These are phyloP conservation scores for Talaromyces sp. DNA, from an alignment of 2,329 filamentous ascomycete species.

Conservation along the genomic window DNA sequence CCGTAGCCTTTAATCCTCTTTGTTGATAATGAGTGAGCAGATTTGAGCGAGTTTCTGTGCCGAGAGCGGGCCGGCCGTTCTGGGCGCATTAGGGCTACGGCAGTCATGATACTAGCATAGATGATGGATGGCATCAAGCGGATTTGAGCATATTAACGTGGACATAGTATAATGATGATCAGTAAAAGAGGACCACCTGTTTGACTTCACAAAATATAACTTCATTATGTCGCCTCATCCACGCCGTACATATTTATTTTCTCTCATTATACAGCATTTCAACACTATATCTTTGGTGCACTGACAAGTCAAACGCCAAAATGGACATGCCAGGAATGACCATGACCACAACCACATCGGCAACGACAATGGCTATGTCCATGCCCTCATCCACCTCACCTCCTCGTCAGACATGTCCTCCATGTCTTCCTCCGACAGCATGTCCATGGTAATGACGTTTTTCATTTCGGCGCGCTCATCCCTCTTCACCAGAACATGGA, in stretches of 20 bases:
- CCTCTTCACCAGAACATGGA: conserved; percentile 68
- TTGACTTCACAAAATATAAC: no score
- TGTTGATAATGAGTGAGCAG: neutral
- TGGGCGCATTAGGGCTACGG: neutral
- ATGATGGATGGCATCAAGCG: neutral
- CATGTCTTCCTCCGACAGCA: conserved; percentile 15
- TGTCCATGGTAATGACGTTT: conserved; percentile 18
- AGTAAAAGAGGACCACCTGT: neutral
- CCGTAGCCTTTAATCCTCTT: neutral
- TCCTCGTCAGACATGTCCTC: conserved; percentile 12
- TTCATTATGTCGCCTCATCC: no score
- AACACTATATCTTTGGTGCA: no score
- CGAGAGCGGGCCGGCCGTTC: neutral
- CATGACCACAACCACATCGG: conserved; percentile 14
- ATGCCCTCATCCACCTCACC: conserved; percentile 18
- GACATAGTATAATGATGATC: neutral
- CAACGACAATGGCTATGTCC: conserved; percentile 16
- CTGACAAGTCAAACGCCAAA: neutral
- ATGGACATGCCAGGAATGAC: conserved; percentile 13
- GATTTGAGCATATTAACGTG: conserved; percentile 21
- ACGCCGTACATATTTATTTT: no score
- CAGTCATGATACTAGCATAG: neutral
- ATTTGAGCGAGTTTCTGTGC: neutral
- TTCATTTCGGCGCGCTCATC: conserved; percentile 59
- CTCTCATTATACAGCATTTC: no score